Percentiles rank a stretch among this genome's conserved stretches.
These are phyloP conservation scores for Colletotrichum sidae DNA, from an alignment of 2,329 filamentous ascomycete species.

Conservation along the genomic window DNA sequence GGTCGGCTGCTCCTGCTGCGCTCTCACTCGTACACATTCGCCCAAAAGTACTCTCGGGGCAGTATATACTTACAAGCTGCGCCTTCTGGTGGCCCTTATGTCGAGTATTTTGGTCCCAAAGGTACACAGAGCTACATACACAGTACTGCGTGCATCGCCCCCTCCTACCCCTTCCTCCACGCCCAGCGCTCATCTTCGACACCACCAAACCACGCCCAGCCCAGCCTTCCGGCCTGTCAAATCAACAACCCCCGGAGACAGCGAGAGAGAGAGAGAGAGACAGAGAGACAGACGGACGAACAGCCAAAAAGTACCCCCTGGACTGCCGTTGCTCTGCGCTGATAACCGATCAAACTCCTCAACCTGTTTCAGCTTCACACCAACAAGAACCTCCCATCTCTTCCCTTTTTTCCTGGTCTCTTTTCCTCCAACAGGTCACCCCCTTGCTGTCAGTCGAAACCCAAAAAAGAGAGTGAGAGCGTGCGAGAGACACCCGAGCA, in stretches of 20 bases:
- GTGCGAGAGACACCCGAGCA: slow-evolving; percentile 7
- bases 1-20: no score
- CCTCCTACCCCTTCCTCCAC: slow-evolving; percentile 11
- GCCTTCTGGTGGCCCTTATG: no score
- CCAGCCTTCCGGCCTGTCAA: slow-evolving; percentile 29
- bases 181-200: background rate
- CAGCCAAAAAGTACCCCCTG: slow-evolving; percentile 39
- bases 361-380: slow-evolving; percentile 49
- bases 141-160: background rate
- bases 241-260: slow-evolving; percentile 27
- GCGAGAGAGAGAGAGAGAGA: slow-evolving; percentile 21
- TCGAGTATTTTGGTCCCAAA: no score
- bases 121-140: no score
- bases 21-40: no score
- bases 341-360: slow-evolving; percentile 48
- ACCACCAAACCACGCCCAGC: slow-evolving; percentile 8
- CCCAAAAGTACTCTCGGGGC: no score
- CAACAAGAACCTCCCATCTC: slow-evolving; percentile 41
- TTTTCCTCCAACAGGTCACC: slow-evolving; percentile 17
- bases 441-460: slow-evolving; percentile 27
- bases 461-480: slow-evolving; percentile 13
- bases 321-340: slow-evolving; percentile 43
- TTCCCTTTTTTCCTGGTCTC: slow-evolving; percentile 36
- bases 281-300: background rate
- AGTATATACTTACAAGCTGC: no score